A percentile compares a stretch with the other conserved stretches of the same genome.
Conservation (phyloP, 2,329 filamentous ascomycete genomes). For the Lasiodiplodia theobromae region DNA sequence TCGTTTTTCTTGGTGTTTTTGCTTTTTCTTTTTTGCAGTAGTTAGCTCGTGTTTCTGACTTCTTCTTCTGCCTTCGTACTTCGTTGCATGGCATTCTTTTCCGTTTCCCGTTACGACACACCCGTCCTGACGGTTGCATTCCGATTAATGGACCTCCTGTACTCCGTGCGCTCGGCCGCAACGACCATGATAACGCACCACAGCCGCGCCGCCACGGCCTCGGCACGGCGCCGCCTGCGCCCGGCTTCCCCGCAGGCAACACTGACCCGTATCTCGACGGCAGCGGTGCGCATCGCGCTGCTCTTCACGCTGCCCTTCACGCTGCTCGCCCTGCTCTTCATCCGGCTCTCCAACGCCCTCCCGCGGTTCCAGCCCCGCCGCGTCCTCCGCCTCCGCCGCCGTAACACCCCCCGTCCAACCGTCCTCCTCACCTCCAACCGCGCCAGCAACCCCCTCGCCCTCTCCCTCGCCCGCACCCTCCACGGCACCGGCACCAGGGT, state of each 20-base stretch:
- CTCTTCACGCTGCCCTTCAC: conserved; percentile 17
- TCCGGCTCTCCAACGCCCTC: conserved; percentile 74
- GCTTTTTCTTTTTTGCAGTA: conserved; percentile 3
- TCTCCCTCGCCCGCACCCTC: conserved; percentile 21
- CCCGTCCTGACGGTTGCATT: neutral
- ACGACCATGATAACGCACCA: conserved; percentile 3
- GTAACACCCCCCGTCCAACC: conserved; percentile 75
- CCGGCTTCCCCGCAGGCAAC: neutral
- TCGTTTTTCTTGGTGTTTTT: neutral
- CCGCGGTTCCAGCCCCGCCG: conserved; percentile 67
- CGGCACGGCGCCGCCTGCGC: neutral
- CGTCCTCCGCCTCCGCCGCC: conserved; percentile 67
- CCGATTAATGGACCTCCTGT: neutral
- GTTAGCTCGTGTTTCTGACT: neutral
- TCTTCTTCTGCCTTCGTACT: neutral
- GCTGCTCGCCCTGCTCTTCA: conserved; percentile 40
- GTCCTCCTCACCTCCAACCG: conserved; percentile 74
- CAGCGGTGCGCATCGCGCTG: neutral
- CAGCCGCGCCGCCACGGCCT: neutral
- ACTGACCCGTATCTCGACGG: neutral
- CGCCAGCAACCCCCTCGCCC: conserved; percentile 54
- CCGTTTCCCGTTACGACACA: conserved; percentile 9
- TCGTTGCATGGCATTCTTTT: conserved; percentile 5
- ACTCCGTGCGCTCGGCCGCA: neutral
- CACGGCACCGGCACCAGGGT: conserved; percentile 3